Base-by-base conservation (phyloP, 2,329 filamentous ascomycete genomes). In the Hypoxylon sp. region DNA sequence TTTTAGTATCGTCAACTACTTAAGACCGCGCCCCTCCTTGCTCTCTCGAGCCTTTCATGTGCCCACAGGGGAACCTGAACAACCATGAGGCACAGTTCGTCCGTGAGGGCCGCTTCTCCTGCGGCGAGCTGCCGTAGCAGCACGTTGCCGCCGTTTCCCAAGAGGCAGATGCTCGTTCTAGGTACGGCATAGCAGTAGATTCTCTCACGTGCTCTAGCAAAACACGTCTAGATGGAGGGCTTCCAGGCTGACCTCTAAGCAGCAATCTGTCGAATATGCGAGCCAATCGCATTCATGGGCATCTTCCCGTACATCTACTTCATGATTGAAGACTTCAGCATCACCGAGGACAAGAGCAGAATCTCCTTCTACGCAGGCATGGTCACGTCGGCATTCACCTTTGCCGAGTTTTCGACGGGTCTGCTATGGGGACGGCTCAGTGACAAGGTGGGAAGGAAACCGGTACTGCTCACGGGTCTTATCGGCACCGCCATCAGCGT, bases 201-300 rank as follows among this genome's bases (percentile, higher is more conserved):
- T 33, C 11, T 47, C 29, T 41, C 10, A 29, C 35, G 31, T 43
- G 27, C 33, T 45, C 20, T 27, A 49, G 50, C 43, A 43, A 42
- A 42, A 43, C 35, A 13, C 45, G 33, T 26, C 24, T 35, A 18
- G 21, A 18, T 23, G 46, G 52, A n/a, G n/a, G 41, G 40, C 49
- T 11, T 37, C 35, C 10, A 29, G 33, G 50, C 60, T 63, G 47
- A 63, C 43, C 51, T 50, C 29, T 18, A 42, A 60, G 26, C 63
- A 96, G 93, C 92, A 41, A 83, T 97, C 71, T 97, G 93, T 78
- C 89, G 95, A 72, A 94, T 99, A 79, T 97, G 92, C 81, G 95
- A 99, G 74, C 95, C 95, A 48, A 98, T 99, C 75, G 95, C 95
- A 4, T 98, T 99, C 82, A 98, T 97, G 92, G 97, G 93, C 50